Evolutionary conservation across 1,284 basidiomycete species (phyloP), one percentile per base, ranked within the genome.

Genomic region (Psilocybe mexicana): DNA sequence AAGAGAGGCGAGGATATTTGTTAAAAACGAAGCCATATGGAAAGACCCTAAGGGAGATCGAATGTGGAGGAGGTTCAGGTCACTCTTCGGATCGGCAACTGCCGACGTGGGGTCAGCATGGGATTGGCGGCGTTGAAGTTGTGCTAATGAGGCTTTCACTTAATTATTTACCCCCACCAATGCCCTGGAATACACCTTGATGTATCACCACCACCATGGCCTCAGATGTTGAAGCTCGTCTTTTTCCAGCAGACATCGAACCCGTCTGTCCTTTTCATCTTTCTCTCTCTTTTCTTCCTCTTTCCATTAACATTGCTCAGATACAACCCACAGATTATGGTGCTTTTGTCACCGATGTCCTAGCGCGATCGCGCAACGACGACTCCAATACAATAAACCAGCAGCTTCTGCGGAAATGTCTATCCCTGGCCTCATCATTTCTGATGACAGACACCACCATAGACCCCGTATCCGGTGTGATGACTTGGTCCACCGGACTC

Each of bases 371-470:
- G 74, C 60, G 55, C 46, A 24, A 57, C 24, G 55, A 54, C 7
- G 67, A 66, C 11, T 70, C 72, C 7, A 59, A 64, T 5, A 63
- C 72, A 3, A 79, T 91, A 35, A 83, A 90, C 72, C 89, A 92
- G 70, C 67, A 67, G n/a, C 67, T 81, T 28, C 75, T 92, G 33
- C 82, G 87, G 54, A 80, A 80, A 36, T 87, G 83, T 63, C 76
- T 92, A 47, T 79, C 78, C 4, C 80, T 92, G 33, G 80, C 90
- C 7, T 87, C 90, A 1, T 90, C 90, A 5, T 92, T 86, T 68
- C 81, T 92, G 44, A 69, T 92, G 59, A 84, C 88, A 11, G 90
- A 92, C 71, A 80, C 79, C 2, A 86, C 84, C 56, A 90, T 81
- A 65, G 83, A 86, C 65, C 75, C 82, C 0, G 79, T 81, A 45